A percentile compares a stretch with the other conserved stretches of the same genome.
These are phyloP conservation scores for Phialophora expanda DNA, from an alignment of 2,329 filamentous ascomycete species.

Conservation along the genomic window DNA sequence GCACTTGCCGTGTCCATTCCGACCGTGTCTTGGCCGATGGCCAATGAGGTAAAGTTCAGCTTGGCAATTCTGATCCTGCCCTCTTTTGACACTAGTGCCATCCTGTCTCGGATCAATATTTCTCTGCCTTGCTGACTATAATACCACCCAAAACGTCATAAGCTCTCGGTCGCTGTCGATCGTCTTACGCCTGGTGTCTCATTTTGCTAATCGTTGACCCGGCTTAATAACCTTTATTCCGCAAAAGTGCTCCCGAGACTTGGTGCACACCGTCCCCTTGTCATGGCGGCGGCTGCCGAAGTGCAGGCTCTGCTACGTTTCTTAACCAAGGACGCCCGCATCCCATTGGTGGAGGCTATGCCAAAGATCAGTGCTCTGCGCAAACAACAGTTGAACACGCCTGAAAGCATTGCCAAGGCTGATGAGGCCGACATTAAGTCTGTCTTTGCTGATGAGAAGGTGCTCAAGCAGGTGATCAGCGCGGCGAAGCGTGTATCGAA, in stretches of 20 bases:
- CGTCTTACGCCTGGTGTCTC: neutral
- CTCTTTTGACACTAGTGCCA: slow-evolving; percentile 10
- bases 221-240: neutral
- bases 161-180: neutral
- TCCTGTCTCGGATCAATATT: slow-evolving; percentile 8
- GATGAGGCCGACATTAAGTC: slow-evolving; percentile 51
- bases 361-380: slow-evolving; percentile 61
- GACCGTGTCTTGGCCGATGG: slow-evolving; percentile 8
- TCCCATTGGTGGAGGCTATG: slow-evolving; percentile 62
- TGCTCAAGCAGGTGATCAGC: slow-evolving; percentile 61
- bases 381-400: slow-evolving; percentile 49
- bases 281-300: slow-evolving; percentile 40
- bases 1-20: slow-evolving; percentile 19
- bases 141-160: neutral
- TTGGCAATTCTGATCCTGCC: slow-evolving; percentile 12
- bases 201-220: slow-evolving; percentile 2
- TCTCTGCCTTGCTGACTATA: slow-evolving; percentile 7
- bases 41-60: slow-evolving; percentile 6
- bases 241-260: neutral
- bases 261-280: neutral
- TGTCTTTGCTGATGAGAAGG: slow-evolving; percentile 59
- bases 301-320: slow-evolving; percentile 61
- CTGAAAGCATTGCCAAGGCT: slow-evolving; percentile 57
- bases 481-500: slow-evolving; percentile 60
- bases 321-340: slow-evolving; percentile 62